Conservation (phyloP, 495 filamentous ascomycete species). For the Podospora anserina region DNA sequence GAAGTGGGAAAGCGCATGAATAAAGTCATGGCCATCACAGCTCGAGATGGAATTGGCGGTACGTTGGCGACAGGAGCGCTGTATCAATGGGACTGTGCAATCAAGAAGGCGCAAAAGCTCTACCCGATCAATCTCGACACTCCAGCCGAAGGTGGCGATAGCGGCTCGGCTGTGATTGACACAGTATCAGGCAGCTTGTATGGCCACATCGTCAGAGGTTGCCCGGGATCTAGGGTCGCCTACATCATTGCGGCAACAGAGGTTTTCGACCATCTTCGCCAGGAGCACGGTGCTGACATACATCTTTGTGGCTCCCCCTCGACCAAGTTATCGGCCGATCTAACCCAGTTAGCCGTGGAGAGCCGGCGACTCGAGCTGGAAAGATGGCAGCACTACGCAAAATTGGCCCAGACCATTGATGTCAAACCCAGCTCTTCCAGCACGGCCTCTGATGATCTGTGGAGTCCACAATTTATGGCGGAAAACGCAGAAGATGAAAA, state of each 20-base stretch:
- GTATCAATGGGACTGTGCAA: background rate
- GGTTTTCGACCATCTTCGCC: background rate
- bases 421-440: background rate
- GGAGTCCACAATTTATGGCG: background rate
- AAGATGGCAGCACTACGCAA: background rate
- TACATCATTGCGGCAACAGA: background rate
- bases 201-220: background rate
- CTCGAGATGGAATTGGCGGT: background rate
- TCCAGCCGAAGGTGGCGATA: background rate
- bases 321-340: background rate
- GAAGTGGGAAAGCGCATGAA: background rate
- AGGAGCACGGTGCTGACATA: background rate
- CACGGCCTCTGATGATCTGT: background rate
- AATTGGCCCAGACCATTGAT: background rate
- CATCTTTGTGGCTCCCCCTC: background rate
- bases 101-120: background rate
- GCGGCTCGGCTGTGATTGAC: background rate
- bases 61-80: background rate
- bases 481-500: background rate
- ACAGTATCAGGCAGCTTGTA: background rate
- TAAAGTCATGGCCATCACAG: background rate
- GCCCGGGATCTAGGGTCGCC: background rate
- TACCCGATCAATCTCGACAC: background rate
- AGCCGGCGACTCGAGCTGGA: background rate
- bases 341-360: background rate